phyloP scores from a whole-genome alignment of 768 basidiomycete genomes.

The Melanogaster broomeanus region DNA sequence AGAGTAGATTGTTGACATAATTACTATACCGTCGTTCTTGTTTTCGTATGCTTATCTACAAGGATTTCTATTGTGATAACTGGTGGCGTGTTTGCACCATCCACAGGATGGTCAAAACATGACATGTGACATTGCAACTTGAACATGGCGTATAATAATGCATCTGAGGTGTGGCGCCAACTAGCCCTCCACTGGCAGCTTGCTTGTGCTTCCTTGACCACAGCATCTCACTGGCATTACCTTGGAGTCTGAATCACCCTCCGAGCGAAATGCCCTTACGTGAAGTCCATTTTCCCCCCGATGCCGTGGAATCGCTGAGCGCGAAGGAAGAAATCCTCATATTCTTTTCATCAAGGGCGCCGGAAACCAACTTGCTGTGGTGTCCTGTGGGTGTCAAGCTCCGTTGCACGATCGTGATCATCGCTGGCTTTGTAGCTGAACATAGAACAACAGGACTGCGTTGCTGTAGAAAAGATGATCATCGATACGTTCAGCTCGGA shows the following conservation, averaged over 20 bases:
- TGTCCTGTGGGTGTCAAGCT: conserved; percentile 58
- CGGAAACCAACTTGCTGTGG: conserved; percentile 56
- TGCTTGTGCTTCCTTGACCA: neutral
- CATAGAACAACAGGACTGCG: conserved; percentile 57
- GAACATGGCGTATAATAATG: too few relatives aligned
- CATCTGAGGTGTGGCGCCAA: too few relatives aligned
- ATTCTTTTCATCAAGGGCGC: conserved; percentile 70
- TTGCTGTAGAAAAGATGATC: conserved; percentile 57
- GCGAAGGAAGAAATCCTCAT: conserved; percentile 57
- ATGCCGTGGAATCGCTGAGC: conserved; percentile 39
- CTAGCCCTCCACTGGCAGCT: neutral
- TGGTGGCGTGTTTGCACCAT: too few relatives aligned
- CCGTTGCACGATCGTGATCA: neutral
- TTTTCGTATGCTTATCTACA: conserved; percentile 10
- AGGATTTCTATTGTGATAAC: too few relatives aligned
- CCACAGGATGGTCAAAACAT: too few relatives aligned
- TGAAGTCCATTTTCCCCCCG: conserved; percentile 34
- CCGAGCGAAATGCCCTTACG: conserved; percentile 53
- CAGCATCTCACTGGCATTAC: neutral
- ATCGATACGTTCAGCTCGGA: conserved; percentile 47
- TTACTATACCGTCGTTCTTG: neutral
- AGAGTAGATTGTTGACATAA: neutral
- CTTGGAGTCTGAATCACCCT: neutral
- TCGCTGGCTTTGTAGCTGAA: conserved; percentile 6
- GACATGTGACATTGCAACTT: too few relatives aligned